phyloP scores from a whole-genome alignment of 2,329 filamentous ascomycete genomes.

The Hortaea werneckii region DNA sequence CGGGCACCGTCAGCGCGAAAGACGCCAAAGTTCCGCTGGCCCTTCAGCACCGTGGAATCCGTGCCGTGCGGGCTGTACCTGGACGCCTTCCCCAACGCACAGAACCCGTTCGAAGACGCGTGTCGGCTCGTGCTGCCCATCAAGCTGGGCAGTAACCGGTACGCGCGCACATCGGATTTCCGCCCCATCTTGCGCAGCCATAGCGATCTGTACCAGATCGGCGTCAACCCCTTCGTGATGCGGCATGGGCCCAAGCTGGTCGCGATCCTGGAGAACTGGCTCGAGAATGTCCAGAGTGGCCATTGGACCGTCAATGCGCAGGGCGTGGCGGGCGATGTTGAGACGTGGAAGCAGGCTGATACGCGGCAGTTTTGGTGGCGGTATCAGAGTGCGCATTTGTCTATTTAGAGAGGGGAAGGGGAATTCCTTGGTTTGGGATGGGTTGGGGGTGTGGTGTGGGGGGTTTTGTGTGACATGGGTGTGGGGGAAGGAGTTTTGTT shows the following conservation, averaged over 20 bases:
- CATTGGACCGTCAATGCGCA: constrained; percentile 24
- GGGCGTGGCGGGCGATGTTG: constrained; percentile 22
- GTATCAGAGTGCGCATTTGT: constrained; percentile 13
- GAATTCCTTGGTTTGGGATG: too few relatives aligned
- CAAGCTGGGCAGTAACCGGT: constrained; percentile 18
- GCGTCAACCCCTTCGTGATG: constrained; percentile 25
- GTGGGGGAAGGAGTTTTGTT: too few relatives aligned
- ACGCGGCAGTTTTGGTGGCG: constrained; percentile 25
- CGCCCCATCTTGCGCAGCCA: constrained; percentile 20
- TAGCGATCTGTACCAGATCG: constrained; percentile 24
- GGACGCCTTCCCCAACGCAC: constrained; percentile 23
- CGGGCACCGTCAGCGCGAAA: constrained; percentile 21
- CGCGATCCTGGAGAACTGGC: constrained; percentile 24
- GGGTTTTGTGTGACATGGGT: too few relatives aligned
- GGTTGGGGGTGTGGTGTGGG: too few relatives aligned
- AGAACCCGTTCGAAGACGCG: constrained; percentile 26
- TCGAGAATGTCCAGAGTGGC: constrained; percentile 21
- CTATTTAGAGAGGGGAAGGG: background rate
- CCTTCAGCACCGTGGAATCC: constrained; percentile 21
- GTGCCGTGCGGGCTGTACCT: constrained; percentile 27
- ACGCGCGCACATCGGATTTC: constrained; percentile 22
- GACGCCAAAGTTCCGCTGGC: constrained; percentile 26
- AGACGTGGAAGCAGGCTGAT: constrained; percentile 24
- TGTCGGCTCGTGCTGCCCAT: constrained; percentile 25
- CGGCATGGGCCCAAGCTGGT: constrained; percentile 24